Percentiles rank a stretch among this genome's conserved stretches.
Evolutionary conservation across 495 filamentous ascomycete species (phyloP).

Genomic region (Chaetomium fimeti): DNA sequence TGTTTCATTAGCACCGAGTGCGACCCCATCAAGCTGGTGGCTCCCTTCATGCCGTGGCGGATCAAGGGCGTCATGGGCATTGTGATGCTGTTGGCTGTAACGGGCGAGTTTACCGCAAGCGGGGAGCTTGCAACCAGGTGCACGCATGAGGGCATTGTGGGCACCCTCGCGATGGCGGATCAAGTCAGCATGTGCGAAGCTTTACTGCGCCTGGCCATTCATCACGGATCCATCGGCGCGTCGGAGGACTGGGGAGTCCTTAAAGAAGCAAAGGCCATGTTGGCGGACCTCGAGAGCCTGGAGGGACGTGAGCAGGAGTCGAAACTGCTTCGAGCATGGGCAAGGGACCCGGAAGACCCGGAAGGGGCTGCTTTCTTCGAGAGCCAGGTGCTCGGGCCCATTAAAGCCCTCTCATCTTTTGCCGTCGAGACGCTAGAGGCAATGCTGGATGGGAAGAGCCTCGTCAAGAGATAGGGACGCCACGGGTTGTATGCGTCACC

Average conservation of each 20-base stretch:
- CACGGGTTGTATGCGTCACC: background rate
- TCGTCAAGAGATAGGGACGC: slow-evolving; percentile 5
- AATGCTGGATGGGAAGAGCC: slow-evolving; percentile 28
- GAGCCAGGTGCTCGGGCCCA: slow-evolving; percentile 36
- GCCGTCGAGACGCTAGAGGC: slow-evolving; percentile 39
- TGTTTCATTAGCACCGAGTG: slow-evolving; percentile 41
- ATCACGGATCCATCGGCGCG: slow-evolving; percentile 34
- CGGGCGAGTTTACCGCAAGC: slow-evolving; percentile 26
- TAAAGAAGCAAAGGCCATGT: slow-evolving; percentile 36
- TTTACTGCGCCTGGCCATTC: slow-evolving; percentile 37
- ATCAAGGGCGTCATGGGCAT: slow-evolving; percentile 42
- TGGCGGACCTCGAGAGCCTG: slow-evolving; percentile 41
- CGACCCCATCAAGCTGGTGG: slow-evolving; percentile 39
- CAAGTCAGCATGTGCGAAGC: slow-evolving; percentile 45
- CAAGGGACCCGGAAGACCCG: slow-evolving; percentile 34
- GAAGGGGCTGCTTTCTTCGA: slow-evolving; percentile 40
- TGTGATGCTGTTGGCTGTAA: slow-evolving; percentile 41
- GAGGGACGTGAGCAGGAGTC: slow-evolving; percentile 39
- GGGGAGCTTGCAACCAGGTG: slow-evolving; percentile 24
- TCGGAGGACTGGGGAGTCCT: slow-evolving; percentile 40
- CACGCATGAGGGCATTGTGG: slow-evolving; percentile 30
- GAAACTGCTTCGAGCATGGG: slow-evolving; percentile 38
- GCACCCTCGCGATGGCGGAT: slow-evolving; percentile 35
- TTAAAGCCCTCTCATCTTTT: slow-evolving; percentile 38
- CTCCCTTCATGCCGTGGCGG: slow-evolving; percentile 41